Evolutionary conservation across 2,329 filamentous ascomycete genomes (phyloP).

Genomic region (Nothomitra cinnamomea): DNA sequence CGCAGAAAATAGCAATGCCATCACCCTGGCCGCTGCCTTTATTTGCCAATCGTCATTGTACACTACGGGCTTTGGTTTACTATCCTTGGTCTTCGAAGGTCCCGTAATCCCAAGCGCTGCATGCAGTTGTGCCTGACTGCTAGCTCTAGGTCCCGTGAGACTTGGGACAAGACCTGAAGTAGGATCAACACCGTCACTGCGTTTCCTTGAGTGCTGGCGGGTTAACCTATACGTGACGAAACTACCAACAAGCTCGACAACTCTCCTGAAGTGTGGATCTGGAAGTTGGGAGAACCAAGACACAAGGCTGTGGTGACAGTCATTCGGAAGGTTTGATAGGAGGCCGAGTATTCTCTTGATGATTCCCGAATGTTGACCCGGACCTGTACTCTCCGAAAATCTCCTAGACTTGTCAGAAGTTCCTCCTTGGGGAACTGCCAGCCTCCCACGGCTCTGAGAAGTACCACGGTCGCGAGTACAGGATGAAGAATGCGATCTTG

Average conservation of each 20-base stretch:
- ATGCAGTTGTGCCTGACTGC: constrained; percentile 52
- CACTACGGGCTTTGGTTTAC: constrained; percentile 34
- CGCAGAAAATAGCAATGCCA: constrained; percentile 66
- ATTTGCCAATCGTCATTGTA: constrained; percentile 86
- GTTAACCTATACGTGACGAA: constrained; percentile 71
- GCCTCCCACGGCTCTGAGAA: not conserved
- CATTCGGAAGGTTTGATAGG: constrained; percentile 54
- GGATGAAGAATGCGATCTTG: not conserved
- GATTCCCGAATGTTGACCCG: constrained; percentile 50
- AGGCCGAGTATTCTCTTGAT: constrained; percentile 73
- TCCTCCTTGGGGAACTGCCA: not conserved
- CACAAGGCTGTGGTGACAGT: constrained; percentile 61
- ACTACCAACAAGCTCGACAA: constrained; percentile 59
- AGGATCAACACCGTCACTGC: constrained; percentile 40
- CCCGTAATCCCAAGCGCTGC: constrained; percentile 48
- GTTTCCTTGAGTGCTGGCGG: constrained; percentile 51
- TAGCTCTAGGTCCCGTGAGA: constrained; percentile 45
- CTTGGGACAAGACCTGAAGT: constrained; percentile 56
- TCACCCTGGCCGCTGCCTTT: constrained; percentile 59
- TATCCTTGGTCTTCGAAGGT: constrained; percentile 27
- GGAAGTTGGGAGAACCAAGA: constrained; percentile 63
- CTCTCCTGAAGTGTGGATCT: constrained; percentile 46
- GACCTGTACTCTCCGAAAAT: not conserved
- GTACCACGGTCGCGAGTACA: not conserved
- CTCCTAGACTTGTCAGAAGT: not conserved